Evolutionary conservation across 176 grass and related monocot species (phyloP).

Genomic region (Ampelocalamus luodianensis): DNA sequence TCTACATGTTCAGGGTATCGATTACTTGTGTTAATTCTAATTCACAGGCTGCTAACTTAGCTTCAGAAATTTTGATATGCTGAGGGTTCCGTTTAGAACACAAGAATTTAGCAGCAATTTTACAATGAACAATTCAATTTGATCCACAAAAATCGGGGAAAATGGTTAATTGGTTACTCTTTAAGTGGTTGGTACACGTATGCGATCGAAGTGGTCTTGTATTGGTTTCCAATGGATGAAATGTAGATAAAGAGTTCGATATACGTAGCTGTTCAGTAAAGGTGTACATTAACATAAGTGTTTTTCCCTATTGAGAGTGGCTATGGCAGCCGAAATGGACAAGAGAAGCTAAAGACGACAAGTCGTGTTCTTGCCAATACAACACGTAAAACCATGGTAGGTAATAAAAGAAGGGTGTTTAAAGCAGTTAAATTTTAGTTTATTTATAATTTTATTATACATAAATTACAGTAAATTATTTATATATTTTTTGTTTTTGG

Average conservation of each 20-base stretch:
- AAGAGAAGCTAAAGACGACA: conserved; percentile 21
- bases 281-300: neutral
- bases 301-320: neutral
- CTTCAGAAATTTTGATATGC: neutral
- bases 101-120: too few relatives aligned
- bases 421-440: too few relatives aligned
- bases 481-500: too few relatives aligned
- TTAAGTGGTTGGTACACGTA: neutral
- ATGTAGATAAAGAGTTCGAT: neutral
- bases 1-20: neutral
- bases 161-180: neutral
- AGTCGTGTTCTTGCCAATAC: neutral
- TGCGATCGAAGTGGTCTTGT: neutral
- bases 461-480: too few relatives aligned
- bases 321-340: neutral
- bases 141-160: too few relatives aligned
- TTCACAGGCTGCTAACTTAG: too few relatives aligned
- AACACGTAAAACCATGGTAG: neutral
- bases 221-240: neutral
- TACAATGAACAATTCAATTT: too few relatives aligned
- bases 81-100: too few relatives aligned
- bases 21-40: neutral
- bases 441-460: too few relatives aligned
- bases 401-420: too few relatives aligned
- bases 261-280: neutral